Evolutionary conservation across 352 stramenopile genomes (phyloP), one percentile per base, ranked within the genome.

Genomic region (Blastocystis sp.): DNA sequence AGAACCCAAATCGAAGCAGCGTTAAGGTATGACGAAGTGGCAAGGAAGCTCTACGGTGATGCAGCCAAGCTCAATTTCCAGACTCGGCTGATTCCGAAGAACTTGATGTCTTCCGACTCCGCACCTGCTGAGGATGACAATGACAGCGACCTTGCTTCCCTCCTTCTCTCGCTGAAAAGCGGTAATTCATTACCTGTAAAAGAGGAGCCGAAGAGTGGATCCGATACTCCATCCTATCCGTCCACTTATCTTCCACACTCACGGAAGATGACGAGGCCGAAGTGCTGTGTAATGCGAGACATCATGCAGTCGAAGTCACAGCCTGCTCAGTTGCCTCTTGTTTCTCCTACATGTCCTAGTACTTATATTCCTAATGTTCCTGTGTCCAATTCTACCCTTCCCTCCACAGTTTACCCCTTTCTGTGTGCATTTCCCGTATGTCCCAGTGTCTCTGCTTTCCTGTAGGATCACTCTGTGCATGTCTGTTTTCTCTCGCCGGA

Each of bases 61-160:
- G 26, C 59, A 30, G 73, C 73, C 3, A 45, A 66, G n/a, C 4
- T 66, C 11, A 85, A 85, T n/a, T 85, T 85, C 73, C 59, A 66
- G 30, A 68, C 18, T 20, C 47, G 11, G n/a, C 6, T 20, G 34
- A 24, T 34, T 47, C 43, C 53, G 18, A 47, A 85, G 24, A 53
- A 41, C 26, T n/a, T 56, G n/a, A 20, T 34, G 9, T n/a, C 56
- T 39, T 66, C 56, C 26, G 20, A 41, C 16, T 16, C 64, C 26
- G 4, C 16, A 0, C 37, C 16, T 18, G 18, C 37, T 53, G 64
- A n/a, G 45, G 26, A 41, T 75, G 37, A 20, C 20, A 41, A n/a
- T 16, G 64, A 75, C 13, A 30, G 45, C 9, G 37, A 37, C 16
- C n/a, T 39, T 24, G 26, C 45, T 6, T 75, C 64, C 13, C 34